Conservation (phyloP, 257 asterid species). For the Marsdenia floribunda region DNA sequence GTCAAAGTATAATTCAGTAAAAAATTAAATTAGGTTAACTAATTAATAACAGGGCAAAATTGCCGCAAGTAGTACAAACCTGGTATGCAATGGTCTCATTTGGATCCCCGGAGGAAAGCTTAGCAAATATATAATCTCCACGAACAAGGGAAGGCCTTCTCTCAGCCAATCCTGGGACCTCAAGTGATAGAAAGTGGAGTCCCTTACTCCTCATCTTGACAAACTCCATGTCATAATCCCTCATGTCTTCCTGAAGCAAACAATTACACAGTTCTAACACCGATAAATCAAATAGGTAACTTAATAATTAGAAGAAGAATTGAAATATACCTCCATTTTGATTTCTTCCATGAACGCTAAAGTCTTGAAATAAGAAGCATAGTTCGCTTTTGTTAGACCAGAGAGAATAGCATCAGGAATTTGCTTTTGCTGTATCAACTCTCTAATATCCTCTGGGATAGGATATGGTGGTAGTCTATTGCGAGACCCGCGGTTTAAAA, state of each 20-base stretch:
- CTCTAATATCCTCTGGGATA: conserved; percentile 52
- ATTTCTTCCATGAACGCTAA: conserved; percentile 85
- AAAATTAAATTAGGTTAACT: not conserved
- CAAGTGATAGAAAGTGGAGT: conserved; percentile 53
- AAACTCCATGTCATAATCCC: conserved; percentile 67
- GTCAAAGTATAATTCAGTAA: not conserved
- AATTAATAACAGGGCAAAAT: not conserved
- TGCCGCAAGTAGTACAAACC: conserved; percentile 34
- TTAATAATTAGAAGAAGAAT: conserved; percentile 14
- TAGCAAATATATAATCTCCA: conserved; percentile 65
- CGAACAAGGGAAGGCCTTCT: conserved; percentile 86
- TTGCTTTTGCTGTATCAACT: conserved; percentile 40
- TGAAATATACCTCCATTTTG: conserved; percentile 68
- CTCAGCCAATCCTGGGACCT: conserved; percentile 97
- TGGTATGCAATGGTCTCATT: conserved; percentile 32
- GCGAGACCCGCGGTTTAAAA: conserved; percentile 27
- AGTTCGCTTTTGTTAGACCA: conserved; percentile 48
- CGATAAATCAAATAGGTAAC: conserved; percentile 5
- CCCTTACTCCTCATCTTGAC: conserved; percentile 49
- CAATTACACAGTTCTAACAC: conserved; percentile 9
- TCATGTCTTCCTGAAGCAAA: conserved; percentile 69
- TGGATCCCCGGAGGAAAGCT: conserved; percentile 40
- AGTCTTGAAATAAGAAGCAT: conserved; percentile 46
- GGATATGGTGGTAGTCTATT: conserved; percentile 38
- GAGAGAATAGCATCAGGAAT: conserved; percentile 52